Evolutionary conservation across 1,284 basidiomycete species (phyloP), one percentile per base, ranked within the genome.

Genomic region (Malassezia sp.): DNA sequence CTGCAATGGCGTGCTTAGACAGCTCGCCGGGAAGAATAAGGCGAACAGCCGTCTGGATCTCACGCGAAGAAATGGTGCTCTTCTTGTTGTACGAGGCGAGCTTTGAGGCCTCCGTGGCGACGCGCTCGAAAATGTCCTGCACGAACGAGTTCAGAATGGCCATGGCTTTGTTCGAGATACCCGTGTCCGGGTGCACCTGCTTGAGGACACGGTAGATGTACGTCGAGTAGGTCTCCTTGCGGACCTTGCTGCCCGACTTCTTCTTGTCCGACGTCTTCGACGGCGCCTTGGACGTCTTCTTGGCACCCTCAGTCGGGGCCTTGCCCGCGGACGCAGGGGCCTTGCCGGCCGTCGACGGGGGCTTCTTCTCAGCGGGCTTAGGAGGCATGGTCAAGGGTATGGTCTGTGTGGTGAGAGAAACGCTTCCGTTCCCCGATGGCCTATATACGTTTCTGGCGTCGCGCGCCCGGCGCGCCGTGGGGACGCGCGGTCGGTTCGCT

Each of bases 1-100:
- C 83, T 17, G 82, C 83, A 73, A 85, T 83, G 67, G 82, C 82
- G 73, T 84, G 82, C 78, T 84, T 84, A 61, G 80, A 80, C 45
- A 83, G 75, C 72, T 83, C 81, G 71, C 80, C 80, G 45, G 67
- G 67, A 34, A 70, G 61, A 52, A 70, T 70, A 38, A 70, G 60
- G 24, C 67, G 64, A 38, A 67, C 67, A 24, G 60, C 66, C 11
- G 67, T 71, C 60, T 71, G 70, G 54, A 71, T 71, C 65, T 71
- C 68, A 55, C 67, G 67, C 55, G 68, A 68, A 36, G 65, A 65
- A 63, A 71, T 70, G 56, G 67, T 70, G 45, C 59, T 62, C 59
- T 67, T 67, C 64, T 70, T 70, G 65, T 70, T 70, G 67, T 67
- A 67, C 22, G 60, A 57, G 51, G 69, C 69, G 27, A 71, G 64